phyloP scores from a whole-genome alignment of 2,329 filamentous ascomycete species.

The Scorias spongiosa region DNA sequence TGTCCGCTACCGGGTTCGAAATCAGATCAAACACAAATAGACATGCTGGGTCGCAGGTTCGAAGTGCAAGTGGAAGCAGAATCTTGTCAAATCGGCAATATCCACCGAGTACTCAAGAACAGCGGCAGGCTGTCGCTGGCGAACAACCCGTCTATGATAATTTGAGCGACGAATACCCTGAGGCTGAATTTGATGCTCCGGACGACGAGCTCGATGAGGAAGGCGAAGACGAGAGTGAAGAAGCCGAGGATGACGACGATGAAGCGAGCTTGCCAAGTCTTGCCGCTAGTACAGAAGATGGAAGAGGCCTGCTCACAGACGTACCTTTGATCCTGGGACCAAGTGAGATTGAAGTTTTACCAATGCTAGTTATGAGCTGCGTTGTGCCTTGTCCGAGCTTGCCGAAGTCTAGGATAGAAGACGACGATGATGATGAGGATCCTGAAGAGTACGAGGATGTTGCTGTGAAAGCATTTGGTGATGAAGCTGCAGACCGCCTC shows the following conservation, averaged over 20 bases:
- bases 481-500: conserved; percentile 53
- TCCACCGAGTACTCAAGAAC: not conserved
- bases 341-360: conserved; percentile 86
- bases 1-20: not conserved
- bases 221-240: conserved; percentile 51
- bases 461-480: conserved; percentile 37
- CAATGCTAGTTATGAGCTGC: conserved; percentile 94
- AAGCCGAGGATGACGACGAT: conserved; percentile 60
- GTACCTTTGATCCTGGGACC: conserved; percentile 89
- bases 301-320: conserved; percentile 76
- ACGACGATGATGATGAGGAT: not conserved
- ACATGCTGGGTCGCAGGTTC: not conserved
- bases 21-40: conserved; percentile 6
- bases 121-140: not conserved
- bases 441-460: conserved; percentile 38
- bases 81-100: not conserved
- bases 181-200: not conserved
- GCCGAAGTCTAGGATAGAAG: not conserved
- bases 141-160: not conserved
- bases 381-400: conserved; percentile 39
- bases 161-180: not conserved
- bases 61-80: not conserved
- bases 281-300: conserved; percentile 42
- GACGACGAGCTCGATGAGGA: conserved; percentile 37
- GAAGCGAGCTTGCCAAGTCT: not conserved